Evolutionary conservation across 345 rosid species (phyloP), one percentile per base, ranked within the genome.

Genomic region (Linum trigynum): DNA sequence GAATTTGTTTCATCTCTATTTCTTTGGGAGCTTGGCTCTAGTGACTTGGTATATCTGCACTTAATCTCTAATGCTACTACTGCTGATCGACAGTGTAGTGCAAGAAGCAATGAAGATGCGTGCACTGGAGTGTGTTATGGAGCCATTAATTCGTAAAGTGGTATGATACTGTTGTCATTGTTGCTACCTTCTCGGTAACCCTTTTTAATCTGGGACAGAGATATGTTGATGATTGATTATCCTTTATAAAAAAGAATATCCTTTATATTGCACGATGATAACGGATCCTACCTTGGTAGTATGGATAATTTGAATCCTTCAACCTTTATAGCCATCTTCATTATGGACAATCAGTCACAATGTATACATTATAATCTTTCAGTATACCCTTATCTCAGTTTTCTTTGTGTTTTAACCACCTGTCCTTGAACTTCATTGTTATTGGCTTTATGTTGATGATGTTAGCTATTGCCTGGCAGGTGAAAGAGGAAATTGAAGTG

Each of bases 101-200:
- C 88, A 86, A 72, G 97, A 90, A 72, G 96, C 85, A 69, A 85
- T 94, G 83, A 85, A 83, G 79, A 71, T 81, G 78, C 84, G 79
- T 69, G 73, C 82, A 67, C 83, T 92, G 71, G 98, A 88, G 80
- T 97, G 94, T 5, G 80, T 83, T 83, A 77, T 92, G 51, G 98
- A 90, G 83, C 99, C 99, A 7, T 78, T 94, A 76, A 85, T 94
- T 67, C 96, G 99, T 45, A 84, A 84, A 75, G 99, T 94, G 96
- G 99, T 94, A 81, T 6, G 91, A 71, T 40, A 63, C 40, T 57
- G 63, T 12, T 53, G 41, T 42, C 62, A 2, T 5, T 42, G 23
- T 48, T 56, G n/a, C 63, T 57, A 17, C 38, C 7, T 8, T 57
- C 7, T 32, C 61, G 8, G 23, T 37, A 10, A 5, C 32, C 32